phyloP scores from a whole-genome alignment of 2,329 filamentous ascomycete genomes.

The Phaeosphaeria sp. region DNA sequence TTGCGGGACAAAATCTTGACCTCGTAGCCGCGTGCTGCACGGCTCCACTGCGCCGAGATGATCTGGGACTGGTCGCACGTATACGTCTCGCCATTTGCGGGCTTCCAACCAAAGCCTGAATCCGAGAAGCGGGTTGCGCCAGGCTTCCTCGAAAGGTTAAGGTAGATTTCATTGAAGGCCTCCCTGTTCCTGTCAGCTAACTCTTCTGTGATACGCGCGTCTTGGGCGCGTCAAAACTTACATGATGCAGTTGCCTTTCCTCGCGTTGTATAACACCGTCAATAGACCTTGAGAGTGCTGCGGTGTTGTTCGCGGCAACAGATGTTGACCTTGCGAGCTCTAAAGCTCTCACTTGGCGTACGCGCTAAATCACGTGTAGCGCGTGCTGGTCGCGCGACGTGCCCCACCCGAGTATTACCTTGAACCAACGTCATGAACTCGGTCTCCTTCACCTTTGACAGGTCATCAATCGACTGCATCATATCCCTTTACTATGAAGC shows the following conservation, averaged over 20 bases:
- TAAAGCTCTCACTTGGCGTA: conserved; percentile 13
- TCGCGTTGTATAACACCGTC: not conserved
- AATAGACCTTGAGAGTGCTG: not conserved
- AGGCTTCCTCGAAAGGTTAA: conserved; percentile 90
- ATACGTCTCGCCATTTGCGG: conserved; percentile 85
- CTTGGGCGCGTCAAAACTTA: not conserved
- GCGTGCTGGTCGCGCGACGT: not conserved
- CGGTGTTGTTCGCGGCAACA: not conserved
- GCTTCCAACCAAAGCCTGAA: conserved; percentile 94
- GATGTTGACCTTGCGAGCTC: conserved; percentile 6
- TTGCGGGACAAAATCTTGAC: conserved; percentile 88
- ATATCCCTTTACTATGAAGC: not conserved
- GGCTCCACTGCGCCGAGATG: conserved; percentile 88
- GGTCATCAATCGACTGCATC: too few species aligned
- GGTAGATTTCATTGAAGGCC: conserved; percentile 96
- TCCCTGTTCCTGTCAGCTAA: conserved; percentile 62
- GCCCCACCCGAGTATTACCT: not conserved
- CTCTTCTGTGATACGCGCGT: not conserved
- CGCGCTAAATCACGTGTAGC: conserved; percentile 7
- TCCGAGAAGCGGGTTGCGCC: conserved; percentile 96
- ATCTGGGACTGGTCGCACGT: conserved; percentile 90
- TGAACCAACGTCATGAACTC: not conserved
- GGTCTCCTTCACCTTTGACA: not conserved
- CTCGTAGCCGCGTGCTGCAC: conserved; percentile 89
- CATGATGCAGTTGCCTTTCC: conserved; percentile 3